Evolutionary conservation across 1,284 basidiomycete species (phyloP).

Genomic region (Rhodotorula sp.): DNA sequence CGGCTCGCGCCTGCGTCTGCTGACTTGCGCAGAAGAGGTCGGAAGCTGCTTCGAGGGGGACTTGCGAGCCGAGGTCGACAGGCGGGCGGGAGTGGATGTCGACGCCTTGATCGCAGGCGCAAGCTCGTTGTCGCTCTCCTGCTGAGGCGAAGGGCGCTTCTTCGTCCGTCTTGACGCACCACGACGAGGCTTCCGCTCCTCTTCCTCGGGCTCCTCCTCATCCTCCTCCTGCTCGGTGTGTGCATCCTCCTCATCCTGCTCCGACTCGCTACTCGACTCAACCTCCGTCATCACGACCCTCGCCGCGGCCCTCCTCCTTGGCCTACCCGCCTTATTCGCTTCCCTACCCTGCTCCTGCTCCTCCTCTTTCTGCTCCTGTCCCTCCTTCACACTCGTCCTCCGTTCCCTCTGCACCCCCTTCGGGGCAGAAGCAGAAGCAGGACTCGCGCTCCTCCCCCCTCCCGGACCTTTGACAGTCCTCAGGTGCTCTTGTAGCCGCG

Average conservation of each 20-base stretch:
- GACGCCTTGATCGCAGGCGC: neutral
- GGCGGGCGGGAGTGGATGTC: neutral
- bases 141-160: neutral
- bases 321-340: neutral
- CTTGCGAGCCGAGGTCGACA: neutral
- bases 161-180: neutral
- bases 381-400: too few relatives aligned
- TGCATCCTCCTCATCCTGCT: neutral
- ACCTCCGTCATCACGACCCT: slow-evolving; percentile 21
- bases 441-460: neutral
- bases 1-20: slow-evolving; percentile 17
- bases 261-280: slow-evolving; percentile 2
- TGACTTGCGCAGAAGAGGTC: neutral
- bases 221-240: neutral
- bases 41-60: neutral
- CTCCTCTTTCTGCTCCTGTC: neutral
- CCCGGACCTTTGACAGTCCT: slow-evolving; percentile 21
- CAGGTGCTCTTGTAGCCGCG: slow-evolving; percentile 35
- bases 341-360: neutral
- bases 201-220: neutral
- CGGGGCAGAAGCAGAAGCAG: neutral
- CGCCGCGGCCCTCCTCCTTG: slow-evolving; percentile 16
- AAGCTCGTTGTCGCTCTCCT: neutral
- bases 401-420: neutral
- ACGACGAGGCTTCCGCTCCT: neutral